Evolutionary conservation across 1,284 basidiomycete species (phyloP).

Genomic region (Ustilago loliicola): DNA sequence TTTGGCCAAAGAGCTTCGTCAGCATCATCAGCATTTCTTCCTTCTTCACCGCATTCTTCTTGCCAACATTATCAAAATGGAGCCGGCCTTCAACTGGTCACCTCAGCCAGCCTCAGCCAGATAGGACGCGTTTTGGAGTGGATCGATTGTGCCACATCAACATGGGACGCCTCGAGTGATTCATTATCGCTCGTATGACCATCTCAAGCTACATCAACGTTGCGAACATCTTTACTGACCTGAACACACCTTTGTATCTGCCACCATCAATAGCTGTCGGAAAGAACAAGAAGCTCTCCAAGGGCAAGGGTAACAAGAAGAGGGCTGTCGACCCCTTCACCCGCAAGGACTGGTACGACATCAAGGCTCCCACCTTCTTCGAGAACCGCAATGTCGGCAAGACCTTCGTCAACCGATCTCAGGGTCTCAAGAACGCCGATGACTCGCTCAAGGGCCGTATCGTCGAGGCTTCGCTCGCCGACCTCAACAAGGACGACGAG

Average conservation of each 20-base stretch:
- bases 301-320: conserved; percentile 99
- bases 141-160: background rate
- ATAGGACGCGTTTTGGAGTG: conserved; percentile 23
- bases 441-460: conserved; percentile 98
- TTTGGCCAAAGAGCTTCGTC: background rate
- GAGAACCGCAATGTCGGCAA: conserved; percentile 97
- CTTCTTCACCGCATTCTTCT: background rate
- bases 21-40: background rate
- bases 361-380: conserved; percentile 98
- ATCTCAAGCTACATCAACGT: background rate
- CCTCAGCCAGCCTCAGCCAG: background rate
- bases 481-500: conserved; percentile 99
- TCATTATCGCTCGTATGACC: too few species aligned
- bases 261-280: conserved; percentile 68
- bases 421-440: conserved; percentile 98
- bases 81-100: background rate
- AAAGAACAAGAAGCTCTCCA: conserved; percentile 98
- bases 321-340: conserved; percentile 99
- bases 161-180: background rate
- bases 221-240: conserved; percentile 16
- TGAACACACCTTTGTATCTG: background rate
- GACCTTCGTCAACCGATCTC: conserved; percentile 97
- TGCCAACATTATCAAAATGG: background rate
- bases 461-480: conserved; percentile 94
- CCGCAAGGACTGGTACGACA: conserved; percentile 99